These are phyloP conservation scores for Phaeosphaeriaceae sp. DNA, from an alignment of 2,329 filamentous ascomycete species.

Conservation along the genomic window DNA sequence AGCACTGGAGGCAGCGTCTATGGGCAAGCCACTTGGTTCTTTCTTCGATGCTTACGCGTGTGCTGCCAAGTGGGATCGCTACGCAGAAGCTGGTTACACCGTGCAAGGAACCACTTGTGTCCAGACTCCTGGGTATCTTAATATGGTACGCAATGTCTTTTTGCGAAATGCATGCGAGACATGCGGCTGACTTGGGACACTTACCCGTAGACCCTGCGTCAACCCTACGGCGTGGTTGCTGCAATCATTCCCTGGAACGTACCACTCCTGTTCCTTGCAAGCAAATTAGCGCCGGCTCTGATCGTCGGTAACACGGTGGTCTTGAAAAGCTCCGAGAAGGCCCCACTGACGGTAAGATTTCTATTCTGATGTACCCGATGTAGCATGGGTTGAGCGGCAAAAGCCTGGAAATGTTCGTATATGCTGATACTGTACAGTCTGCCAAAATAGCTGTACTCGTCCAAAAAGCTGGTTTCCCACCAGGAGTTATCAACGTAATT, in stretches of 20 bases:
- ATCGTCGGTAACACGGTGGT: conserved; percentile 44
- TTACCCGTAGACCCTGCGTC: conserved; percentile 65
- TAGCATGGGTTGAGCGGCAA: too few relatives aligned
- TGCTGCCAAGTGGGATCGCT: conserved; percentile 79
- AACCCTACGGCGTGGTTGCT: conserved; percentile 79
- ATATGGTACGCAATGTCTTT: conserved; percentile 51
- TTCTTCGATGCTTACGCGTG: conserved; percentile 79
- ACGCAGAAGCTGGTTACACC: conserved; percentile 77
- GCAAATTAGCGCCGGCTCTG: conserved; percentile 39
- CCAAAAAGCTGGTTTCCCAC: conserved; percentile 79
- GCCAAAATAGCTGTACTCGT: conserved; percentile 82
- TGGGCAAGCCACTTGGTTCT: conserved; percentile 83
- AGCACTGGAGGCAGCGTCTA: conserved; percentile 82
- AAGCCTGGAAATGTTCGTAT: not conserved
- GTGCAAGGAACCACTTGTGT: conserved; percentile 79
- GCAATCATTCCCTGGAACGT: conserved; percentile 73
- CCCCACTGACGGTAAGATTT: conserved; percentile 77
- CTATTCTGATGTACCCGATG: not conserved
- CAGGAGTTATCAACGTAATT: conserved; percentile 81
- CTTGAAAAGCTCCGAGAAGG: conserved; percentile 43
- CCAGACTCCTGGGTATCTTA: conserved; percentile 51
- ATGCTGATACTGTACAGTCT: conserved; percentile 69
- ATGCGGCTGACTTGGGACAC: not conserved
- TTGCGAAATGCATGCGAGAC: not conserved
- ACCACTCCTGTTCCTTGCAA: conserved; percentile 35